phyloP scores from a whole-genome alignment of 345 rosid genomes.

The Camelina hispida region DNA sequence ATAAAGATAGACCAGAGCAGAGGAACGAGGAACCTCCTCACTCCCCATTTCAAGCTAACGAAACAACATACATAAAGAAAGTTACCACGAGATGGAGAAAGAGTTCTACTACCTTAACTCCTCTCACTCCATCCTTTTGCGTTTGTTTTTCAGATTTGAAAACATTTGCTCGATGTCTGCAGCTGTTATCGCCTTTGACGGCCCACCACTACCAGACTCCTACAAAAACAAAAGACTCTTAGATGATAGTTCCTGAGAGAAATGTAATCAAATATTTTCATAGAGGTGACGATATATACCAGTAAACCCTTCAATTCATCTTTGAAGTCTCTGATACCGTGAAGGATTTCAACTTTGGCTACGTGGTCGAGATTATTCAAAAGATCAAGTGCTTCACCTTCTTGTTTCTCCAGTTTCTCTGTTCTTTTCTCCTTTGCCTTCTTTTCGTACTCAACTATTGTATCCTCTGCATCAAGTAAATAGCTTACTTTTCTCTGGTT shows the following conservation, averaged over 20 bases:
- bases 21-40: constrained; percentile 14
- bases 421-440: constrained; percentile 86
- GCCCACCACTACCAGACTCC: constrained; percentile 77
- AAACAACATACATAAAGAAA: constrained; percentile 24
- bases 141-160: constrained; percentile 89
- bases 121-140: constrained; percentile 55
- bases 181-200: constrained; percentile 83
- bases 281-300: constrained; percentile 51
- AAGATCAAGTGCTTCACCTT: constrained; percentile 67
- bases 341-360: constrained; percentile 87
- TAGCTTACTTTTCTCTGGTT: constrained; percentile 62
- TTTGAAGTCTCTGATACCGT: constrained; percentile 84
- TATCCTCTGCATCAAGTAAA: constrained; percentile 80
- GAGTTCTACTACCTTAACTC: constrained; percentile 9
- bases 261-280: constrained; percentile 3
- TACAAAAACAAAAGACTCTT: constrained; percentile 35
- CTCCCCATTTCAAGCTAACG: constrained; percentile 15
- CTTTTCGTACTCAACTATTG: constrained; percentile 88
- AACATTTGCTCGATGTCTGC: constrained; percentile 85
- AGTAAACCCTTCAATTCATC: constrained; percentile 69
- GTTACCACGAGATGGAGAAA: not conserved
- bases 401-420: constrained; percentile 85
- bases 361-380: constrained; percentile 80
- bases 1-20: constrained; percentile 26
- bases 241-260: constrained; percentile 13